Percentiles rank a stretch among this genome's conserved stretches.
phyloP scores from a whole-genome alignment of 148 eudicot genomes.

The Arbutus unedo region DNA sequence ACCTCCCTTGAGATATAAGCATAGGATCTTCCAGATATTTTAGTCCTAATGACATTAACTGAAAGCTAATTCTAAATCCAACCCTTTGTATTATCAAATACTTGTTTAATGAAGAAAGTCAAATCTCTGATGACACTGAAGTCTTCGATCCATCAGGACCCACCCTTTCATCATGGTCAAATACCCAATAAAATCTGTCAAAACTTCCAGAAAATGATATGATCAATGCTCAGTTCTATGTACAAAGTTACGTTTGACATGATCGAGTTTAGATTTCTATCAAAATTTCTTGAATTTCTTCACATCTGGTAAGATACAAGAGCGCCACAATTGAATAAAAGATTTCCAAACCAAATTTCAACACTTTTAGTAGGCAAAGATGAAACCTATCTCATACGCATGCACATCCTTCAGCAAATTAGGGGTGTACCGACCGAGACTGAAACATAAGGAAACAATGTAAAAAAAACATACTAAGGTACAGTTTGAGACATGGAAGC shows the following conservation, averaged over 20 bases:
- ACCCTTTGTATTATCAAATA: neutral
- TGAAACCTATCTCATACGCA: neutral
- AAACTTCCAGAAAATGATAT: neutral
- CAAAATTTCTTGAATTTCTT: constrained; percentile 4
- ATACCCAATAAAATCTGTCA: neutral
- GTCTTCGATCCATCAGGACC: neutral
- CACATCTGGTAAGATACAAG: neutral
- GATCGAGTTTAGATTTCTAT: neutral
- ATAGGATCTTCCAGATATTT: neutral
- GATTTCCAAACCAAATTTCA: constrained; percentile 2
- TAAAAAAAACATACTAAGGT: neutral
- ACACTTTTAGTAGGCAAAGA: neutral
- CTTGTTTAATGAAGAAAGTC: neutral
- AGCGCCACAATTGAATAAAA: neutral
- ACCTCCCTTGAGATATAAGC: neutral
- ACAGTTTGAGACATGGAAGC: constrained; percentile 2
- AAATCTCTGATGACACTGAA: neutral
- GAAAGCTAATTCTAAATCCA: neutral
- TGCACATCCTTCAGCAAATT: neutral
- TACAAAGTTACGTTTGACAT: neutral
- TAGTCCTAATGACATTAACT: neutral
- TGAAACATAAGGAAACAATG: neutral
- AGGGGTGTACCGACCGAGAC: neutral
- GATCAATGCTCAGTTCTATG: neutral
- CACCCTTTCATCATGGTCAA: neutral